Evolutionary conservation across 2,329 filamentous ascomycete species (phyloP).

Genomic region (Aspergillus ibericus): DNA sequence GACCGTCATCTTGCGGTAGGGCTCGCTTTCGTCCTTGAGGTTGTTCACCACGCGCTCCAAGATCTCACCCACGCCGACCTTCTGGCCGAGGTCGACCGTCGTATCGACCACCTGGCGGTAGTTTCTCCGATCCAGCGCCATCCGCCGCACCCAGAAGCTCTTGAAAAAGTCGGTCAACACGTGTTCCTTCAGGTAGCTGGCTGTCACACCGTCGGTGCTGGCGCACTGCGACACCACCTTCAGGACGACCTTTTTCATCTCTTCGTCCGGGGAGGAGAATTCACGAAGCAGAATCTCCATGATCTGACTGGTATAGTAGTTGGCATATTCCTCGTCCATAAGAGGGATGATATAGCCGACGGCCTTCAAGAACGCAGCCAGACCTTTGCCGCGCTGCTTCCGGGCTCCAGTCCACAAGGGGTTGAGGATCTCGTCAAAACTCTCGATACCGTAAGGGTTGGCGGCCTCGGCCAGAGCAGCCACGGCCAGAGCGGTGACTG

Average conservation of each 20-base stretch:
- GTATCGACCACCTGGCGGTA: conserved; percentile 98
- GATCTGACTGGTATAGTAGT: conserved; percentile 97
- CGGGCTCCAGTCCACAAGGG: conserved; percentile 94
- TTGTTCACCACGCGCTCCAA: conserved; percentile 91
- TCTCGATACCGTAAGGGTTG: conserved; percentile 98
- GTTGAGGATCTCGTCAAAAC: conserved; percentile 96
- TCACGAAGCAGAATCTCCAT: conserved; percentile 98
- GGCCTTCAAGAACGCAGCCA: conserved; percentile 94
- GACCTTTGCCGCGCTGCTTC: conserved; percentile 93
- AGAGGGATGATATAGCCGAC: conserved; percentile 97
- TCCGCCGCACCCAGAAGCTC: conserved; percentile 95
- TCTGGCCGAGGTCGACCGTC: conserved; percentile 93
- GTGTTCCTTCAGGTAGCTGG: conserved; percentile 90
- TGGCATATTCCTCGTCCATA: conserved; percentile 99
- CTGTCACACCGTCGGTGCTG: conserved; percentile 89
- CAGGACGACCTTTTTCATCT: conserved; percentile 99
- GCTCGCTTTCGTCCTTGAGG: conserved; percentile 95
- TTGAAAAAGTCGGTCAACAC: conserved; percentile 97
- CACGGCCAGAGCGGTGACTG: conserved; percentile 91
- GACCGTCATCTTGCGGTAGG: conserved; percentile 98
- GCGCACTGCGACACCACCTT: conserved; percentile 97
- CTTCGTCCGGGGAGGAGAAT: conserved; percentile 94
- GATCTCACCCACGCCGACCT: conserved; percentile 96
- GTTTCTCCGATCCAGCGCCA: conserved; percentile 96
- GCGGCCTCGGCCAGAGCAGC: conserved; percentile 93